Evolutionary conservation across 805 yeast species (phyloP).

Genomic region (Yamadazyma philogaea): DNA sequence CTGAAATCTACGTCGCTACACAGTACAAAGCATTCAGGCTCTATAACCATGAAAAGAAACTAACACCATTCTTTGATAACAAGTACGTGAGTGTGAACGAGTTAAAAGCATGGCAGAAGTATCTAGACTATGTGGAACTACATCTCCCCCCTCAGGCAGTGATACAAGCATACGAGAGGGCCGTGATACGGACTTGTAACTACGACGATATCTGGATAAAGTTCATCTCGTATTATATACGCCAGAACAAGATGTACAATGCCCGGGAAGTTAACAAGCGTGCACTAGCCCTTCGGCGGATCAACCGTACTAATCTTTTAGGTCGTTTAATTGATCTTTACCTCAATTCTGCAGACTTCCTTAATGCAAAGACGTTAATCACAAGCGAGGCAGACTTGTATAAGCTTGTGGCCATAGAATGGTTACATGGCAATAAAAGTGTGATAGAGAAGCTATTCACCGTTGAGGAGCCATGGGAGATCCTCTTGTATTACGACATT

Average conservation of each 20-base stretch:
- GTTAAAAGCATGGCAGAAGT: constrained; percentile 56
- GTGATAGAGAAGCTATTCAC: constrained; percentile 1
- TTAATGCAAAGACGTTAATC: constrained; percentile 35
- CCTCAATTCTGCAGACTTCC: constrained; percentile 31
- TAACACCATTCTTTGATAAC: constrained; percentile 39
- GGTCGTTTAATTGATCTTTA: constrained; percentile 45
- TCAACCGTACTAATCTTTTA: constrained; percentile 23
- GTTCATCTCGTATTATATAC: constrained; percentile 42
- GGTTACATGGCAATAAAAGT: constrained; percentile 20
- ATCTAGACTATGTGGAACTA: constrained; percentile 52
- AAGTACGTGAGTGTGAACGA: constrained; percentile 41
- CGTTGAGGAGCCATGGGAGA: constrained; percentile 4
- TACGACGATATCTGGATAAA: constrained; percentile 50
- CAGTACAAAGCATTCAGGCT: constrained; percentile 52
- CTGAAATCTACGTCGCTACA: constrained; percentile 53
- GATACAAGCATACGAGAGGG: constrained; percentile 45
- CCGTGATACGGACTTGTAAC: constrained; percentile 43
- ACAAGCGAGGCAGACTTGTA: neutral
- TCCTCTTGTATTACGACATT: constrained; percentile 6
- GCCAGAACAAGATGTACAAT: constrained; percentile 17
- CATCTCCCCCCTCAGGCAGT: constrained; percentile 23
- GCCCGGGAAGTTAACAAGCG: constrained; percentile 43
- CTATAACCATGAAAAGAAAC: constrained; percentile 46
- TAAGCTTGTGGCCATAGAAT: constrained; percentile 44
- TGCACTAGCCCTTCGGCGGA: constrained; percentile 20